Evolutionary conservation across 805 yeast genomes (phyloP).

Genomic region (Wickerhamiella brachini): DNA sequence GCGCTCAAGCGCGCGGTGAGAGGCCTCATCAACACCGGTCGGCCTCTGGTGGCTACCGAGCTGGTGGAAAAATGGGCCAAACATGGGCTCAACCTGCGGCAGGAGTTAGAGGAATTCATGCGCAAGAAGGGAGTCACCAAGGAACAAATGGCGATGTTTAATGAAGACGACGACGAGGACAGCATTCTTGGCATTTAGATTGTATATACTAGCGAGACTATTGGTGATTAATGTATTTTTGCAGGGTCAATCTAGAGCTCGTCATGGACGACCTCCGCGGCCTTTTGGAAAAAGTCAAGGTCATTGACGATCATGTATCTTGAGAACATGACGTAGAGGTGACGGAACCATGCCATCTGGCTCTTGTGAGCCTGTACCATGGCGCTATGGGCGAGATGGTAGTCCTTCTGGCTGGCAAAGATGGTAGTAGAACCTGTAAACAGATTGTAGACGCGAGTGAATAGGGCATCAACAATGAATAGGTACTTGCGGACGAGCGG

Average conservation of each 20-base stretch:
- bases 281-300: constrained; percentile 13
- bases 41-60: constrained; percentile 12
- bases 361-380: constrained; percentile 74
- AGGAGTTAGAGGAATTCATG: constrained; percentile 9
- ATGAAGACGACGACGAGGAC: constrained; percentile 20
- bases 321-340: constrained; percentile 70
- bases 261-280: neutral
- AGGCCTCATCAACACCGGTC: constrained; percentile 14
- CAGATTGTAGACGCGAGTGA: constrained; percentile 14
- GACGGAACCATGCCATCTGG: constrained; percentile 93
- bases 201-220: neutral
- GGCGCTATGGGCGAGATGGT: constrained; percentile 38
- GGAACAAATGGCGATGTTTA: constrained; percentile 13
- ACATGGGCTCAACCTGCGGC: constrained; percentile 12
- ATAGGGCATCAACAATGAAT: constrained; percentile 22
- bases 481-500: constrained; percentile 26
- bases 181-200: neutral
- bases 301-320: constrained; percentile 70
- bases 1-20: constrained; percentile 9
- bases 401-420: constrained; percentile 12
- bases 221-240: neutral
- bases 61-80: constrained; percentile 12
- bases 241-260: neutral
- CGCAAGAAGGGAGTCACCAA: constrained; percentile 12
- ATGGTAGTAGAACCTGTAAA: constrained; percentile 8